A percentile compares a stretch with the other conserved stretches of the same genome.
Conservation (phyloP, 352 stramenopile genomes). For the Hyaloperonospora arabidopsidis region DNA sequence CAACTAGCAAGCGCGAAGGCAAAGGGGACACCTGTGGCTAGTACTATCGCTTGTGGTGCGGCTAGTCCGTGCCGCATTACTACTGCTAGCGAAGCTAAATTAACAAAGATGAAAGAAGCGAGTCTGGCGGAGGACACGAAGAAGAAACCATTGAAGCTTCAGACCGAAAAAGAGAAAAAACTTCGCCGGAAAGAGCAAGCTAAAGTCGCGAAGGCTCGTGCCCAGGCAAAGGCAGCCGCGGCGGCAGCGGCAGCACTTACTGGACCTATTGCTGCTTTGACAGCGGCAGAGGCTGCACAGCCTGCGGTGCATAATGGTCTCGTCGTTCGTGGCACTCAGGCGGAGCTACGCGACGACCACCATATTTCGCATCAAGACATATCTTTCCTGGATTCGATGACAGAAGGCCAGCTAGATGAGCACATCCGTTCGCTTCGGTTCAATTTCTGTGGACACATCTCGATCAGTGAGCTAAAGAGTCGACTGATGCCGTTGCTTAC, state of each 20-base stretch:
- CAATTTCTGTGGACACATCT: slow-evolving; percentile 84
- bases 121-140: slow-evolving; percentile 37
- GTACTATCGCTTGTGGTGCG: slow-evolving; percentile 4
- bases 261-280: slow-evolving; percentile 9
- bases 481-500: slow-evolving; percentile 73
- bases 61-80: slow-evolving; percentile 3
- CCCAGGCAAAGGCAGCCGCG: slow-evolving; percentile 61
- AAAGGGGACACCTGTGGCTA: slow-evolving; percentile 9
- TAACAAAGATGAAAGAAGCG: slow-evolving; percentile 12
- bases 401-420: slow-evolving; percentile 75
- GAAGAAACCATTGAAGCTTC: slow-evolving; percentile 70
- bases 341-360: slow-evolving; percentile 47
- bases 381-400: slow-evolving; percentile 85
- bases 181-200: slow-evolving; percentile 73
- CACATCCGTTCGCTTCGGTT: slow-evolving; percentile 86
- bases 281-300: slow-evolving; percentile 6
- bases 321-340: slow-evolving; percentile 61
- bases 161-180: slow-evolving; percentile 86
- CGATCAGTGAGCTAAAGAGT: slow-evolving; percentile 75
- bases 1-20: slow-evolving; percentile 14
- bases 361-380: slow-evolving; percentile 77
- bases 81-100: not conserved
- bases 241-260: slow-evolving; percentile 19
- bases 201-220: slow-evolving; percentile 66
- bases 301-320: slow-evolving; percentile 50